Base-by-base conservation (phyloP, 148 eudicot species). In the Beta vulgaris region DNA sequence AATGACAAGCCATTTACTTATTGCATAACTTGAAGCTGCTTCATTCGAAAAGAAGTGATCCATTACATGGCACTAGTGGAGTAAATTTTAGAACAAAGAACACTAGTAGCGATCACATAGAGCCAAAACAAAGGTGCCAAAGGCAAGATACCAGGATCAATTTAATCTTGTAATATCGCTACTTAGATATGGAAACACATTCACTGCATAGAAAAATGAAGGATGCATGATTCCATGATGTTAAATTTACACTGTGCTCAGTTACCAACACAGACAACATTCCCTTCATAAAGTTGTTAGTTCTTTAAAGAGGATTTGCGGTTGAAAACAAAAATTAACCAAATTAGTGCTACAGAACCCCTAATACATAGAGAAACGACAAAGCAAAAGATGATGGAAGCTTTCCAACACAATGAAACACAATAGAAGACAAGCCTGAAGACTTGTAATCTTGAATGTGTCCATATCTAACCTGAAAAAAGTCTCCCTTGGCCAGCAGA, bases 401-500 rank as follows among this genome's bases (percentile, higher is more conserved):
- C 54, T 34, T 31, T 67, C 43, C 34, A n/a, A 69, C 39, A 26
- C 61, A 57, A 21, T 53, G 11, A 36, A 53, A 37, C 14, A 55
- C 4, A 51, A 51, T 23, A 77, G 61, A 26, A 73, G 49, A 51
- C 10, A 35, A 42, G 29, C 71, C 72, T 73, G 68, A 48, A 64
- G n/a, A 76, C 15, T 19, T 28, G 34, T 18, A 72, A 53, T 26
- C 69, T 40, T 18, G 26, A 68, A 63, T 44, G 15, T 42, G 29
- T 49, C 28, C 80, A 31, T 62, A 51, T 34, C 76, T 81, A 84
- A 92, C 99, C 99, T 95, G 99, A 77, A 95, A 95, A 78, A 95
- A 91, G 82, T 95, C 99, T 34, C 97, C 99, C 82, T 95, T 95
- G 31, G 97, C 99, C 82, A 95, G 72, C 75, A 95, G 90, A 84